These are phyloP conservation scores for Vigna radiata DNA, from an alignment of 306 rosid species.

Conservation along the genomic window DNA sequence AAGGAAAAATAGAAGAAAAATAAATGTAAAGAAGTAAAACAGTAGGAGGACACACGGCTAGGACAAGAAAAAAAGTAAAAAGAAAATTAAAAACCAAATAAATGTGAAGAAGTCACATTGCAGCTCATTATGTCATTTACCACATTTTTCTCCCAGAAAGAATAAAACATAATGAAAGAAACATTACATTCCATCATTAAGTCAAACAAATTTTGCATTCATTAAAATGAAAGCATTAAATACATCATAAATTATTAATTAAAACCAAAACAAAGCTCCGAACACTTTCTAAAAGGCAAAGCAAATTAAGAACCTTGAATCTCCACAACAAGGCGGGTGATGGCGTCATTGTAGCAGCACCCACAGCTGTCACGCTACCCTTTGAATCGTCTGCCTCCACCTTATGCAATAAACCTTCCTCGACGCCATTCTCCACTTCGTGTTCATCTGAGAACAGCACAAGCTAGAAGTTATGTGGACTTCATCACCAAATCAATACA, in stretches of 20 bases:
- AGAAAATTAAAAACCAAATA: too few species aligned
- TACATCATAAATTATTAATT: not conserved
- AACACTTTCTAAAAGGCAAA: slow-evolving; percentile 11
- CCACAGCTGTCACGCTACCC: slow-evolving; percentile 53
- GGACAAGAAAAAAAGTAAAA: not conserved
- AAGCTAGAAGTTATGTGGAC: slow-evolving; percentile 33
- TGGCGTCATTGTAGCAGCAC: slow-evolving; percentile 67
- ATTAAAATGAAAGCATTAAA: slow-evolving; percentile 33
- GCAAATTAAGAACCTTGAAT: slow-evolving; percentile 68
- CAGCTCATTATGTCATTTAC: slow-evolving; percentile 15
- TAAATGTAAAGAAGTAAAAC: not conserved
- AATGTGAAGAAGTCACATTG: not conserved
- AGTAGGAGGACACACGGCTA: slow-evolving; percentile 3
- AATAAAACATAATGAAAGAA: slow-evolving; percentile 28
- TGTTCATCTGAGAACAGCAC: slow-evolving; percentile 53
- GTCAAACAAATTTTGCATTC: slow-evolving; percentile 1
- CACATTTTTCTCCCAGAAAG: slow-evolving; percentile 16
- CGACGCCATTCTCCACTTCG: slow-evolving; percentile 77
- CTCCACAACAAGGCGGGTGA: slow-evolving; percentile 89
- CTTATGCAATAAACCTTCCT: slow-evolving; percentile 62
- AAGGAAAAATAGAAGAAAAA: not conserved
- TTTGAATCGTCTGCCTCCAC: slow-evolving; percentile 60
- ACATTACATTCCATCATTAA: slow-evolving; percentile 27
- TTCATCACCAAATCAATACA: slow-evolving; percentile 6
- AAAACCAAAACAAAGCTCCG: slow-evolving; percentile 4